Evolutionary conservation across 495 filamentous ascomycete species (phyloP).

Genomic region (Penicillium subrubescens): DNA sequence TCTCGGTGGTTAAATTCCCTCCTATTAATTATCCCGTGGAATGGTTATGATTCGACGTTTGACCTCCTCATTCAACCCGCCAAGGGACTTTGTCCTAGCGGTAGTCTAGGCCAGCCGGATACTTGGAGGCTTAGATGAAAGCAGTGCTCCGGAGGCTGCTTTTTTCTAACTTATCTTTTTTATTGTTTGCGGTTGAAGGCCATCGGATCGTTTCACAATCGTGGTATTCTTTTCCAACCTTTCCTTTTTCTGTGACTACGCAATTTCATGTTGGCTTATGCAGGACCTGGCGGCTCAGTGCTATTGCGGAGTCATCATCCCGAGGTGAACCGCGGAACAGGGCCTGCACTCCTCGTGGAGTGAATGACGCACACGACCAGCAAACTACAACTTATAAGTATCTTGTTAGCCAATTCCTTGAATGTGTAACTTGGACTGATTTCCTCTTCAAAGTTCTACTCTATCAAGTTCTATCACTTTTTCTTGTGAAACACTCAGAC

Average conservation of each 20-base stretch:
- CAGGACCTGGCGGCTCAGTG: too few relatives aligned
- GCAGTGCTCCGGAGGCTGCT: too few relatives aligned
- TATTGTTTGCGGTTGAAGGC: too few relatives aligned
- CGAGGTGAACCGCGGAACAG: not conserved
- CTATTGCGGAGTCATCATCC: not conserved
- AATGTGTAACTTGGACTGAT: not conserved
- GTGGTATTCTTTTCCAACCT: not conserved
- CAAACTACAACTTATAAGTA: not conserved
- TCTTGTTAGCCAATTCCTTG: not conserved
- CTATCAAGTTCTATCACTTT: not conserved
- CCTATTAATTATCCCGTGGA: not conserved
- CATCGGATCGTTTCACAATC: not conserved
- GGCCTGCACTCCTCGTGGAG: not conserved
- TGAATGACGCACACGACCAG: slow-evolving; percentile 18
- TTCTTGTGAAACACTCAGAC: not conserved
- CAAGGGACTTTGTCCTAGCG: not conserved
- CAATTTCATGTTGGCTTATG: too few relatives aligned
- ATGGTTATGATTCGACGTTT: not conserved
- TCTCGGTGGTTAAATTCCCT: too few relatives aligned
- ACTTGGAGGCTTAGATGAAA: too few relatives aligned
- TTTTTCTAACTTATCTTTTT: too few relatives aligned
- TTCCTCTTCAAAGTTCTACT: not conserved
- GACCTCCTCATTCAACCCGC: too few relatives aligned
- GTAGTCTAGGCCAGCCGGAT: not conserved
- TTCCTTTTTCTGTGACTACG: not conserved